phyloP scores from a whole-genome alignment of 1,139 yeast species.

The Candida sp. region DNA sequence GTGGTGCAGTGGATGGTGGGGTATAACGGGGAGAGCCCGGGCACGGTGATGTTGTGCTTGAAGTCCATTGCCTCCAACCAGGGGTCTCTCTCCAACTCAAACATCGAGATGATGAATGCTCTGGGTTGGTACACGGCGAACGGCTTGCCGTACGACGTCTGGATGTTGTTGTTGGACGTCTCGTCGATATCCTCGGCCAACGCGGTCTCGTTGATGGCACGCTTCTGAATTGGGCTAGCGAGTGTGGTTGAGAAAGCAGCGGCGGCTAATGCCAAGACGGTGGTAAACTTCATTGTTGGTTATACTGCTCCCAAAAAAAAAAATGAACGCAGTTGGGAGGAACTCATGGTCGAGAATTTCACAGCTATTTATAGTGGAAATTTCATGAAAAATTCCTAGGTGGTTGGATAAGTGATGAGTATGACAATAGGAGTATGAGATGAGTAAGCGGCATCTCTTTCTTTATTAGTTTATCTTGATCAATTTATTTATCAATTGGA shows the following conservation, averaged over 20 bases:
- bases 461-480: background rate
- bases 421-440: background rate
- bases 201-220: constrained; percentile 22
- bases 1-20: constrained; percentile 60
- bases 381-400: background rate
- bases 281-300: constrained; percentile 18
- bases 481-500: background rate
- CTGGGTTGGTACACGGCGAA: constrained; percentile 53
- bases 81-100: constrained; percentile 55
- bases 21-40: constrained; percentile 67
- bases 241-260: constrained; percentile 15
- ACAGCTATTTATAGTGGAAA: background rate
- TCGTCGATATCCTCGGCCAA: constrained; percentile 15
- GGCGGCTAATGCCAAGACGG: constrained; percentile 15
- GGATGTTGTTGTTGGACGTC: constrained; percentile 21
- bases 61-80: constrained; percentile 56
- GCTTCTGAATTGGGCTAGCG: constrained; percentile 25
- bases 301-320: background rate
- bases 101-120: constrained; percentile 61
- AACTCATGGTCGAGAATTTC: background rate
- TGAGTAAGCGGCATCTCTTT: background rate
- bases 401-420: background rate
- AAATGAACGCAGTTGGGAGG: background rate
- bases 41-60: constrained; percentile 56
- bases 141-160: constrained; percentile 36